Base-by-base conservation (phyloP, 208 protist species). In the Trypanosoma brucei region DNA sequence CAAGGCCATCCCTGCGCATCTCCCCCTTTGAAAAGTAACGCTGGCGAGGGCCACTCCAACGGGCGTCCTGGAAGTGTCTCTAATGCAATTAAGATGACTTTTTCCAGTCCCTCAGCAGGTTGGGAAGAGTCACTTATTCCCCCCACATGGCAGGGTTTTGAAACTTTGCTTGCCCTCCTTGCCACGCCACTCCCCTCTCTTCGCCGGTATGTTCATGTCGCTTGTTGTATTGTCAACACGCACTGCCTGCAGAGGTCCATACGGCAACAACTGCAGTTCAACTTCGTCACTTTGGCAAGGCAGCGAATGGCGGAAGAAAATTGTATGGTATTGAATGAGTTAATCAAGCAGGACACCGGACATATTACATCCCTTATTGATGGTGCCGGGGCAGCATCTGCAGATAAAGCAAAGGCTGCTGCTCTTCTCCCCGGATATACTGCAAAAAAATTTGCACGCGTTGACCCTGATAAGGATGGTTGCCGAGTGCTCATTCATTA, bases 141-240 rank as follows among this genome's bases (percentile, higher is more conserved):
- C 0, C 42, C 59, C 0, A 58, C 64, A 55, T 94, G 88, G 88
- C 46, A 70, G 4, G 88, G 88, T 54, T 91, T 91, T 61, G 68
- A 82, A 55, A 89, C 88, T 1, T 53, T 94, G 31, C 63, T 92
- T 9, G 40, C 66, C 53, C 81, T 92, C 54, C 73, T 94, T n/a
- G 68, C 76, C 9, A 87, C 84, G 0, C 85, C 88, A 30, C 81
- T 94, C 30, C 37, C 68, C 5, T 79, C 68, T 2, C 77, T 92
- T 62, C 81, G 78, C 35, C 84, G 88, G 8, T 82, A 82, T 59
- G 71, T 78, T n/a, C 83, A 92, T 61, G 84, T 81, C 11, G 81
- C 78, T 30, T 75, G 81, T 49, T 90, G 81, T 65, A 61, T 94
- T 30, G 50, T 92, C 6, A 76, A 88, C 55, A 78, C 82, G 30